Evolutionary conservation across 805 yeast species (phyloP).

Genomic region (Ogataea saltuana): DNA sequence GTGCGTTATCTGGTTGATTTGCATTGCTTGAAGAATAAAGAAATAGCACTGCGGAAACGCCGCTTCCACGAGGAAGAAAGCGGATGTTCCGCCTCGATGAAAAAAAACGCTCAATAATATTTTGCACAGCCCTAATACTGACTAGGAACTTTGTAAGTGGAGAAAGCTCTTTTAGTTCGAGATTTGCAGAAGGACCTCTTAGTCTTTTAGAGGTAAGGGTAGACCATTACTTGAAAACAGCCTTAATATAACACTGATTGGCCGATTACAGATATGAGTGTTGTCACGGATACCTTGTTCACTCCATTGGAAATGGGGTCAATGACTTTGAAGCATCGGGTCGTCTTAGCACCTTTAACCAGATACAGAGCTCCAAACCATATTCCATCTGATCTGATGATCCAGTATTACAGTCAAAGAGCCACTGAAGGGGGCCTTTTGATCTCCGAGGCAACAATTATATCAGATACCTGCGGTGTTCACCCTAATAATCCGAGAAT

Average conservation of each 20-base stretch:
- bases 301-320: constrained; percentile 42
- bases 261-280: too few species aligned
- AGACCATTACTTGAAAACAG: too few species aligned
- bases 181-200: too few species aligned
- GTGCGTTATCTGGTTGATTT: not conserved
- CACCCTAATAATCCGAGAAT: constrained; percentile 23
- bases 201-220: too few species aligned
- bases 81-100: constrained; percentile 9
- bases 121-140: not conserved
- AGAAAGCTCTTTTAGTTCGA: not conserved
- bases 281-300: constrained; percentile 27
- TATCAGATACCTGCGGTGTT: constrained; percentile 29
- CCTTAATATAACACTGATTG: too few species aligned
- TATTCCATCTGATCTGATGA: constrained; percentile 35
- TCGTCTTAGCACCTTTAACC: constrained; percentile 50
- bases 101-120: too few species aligned
- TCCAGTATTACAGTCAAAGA: constrained; percentile 36
- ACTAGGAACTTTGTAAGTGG: too few species aligned
- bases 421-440: constrained; percentile 37
- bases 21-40: too few species aligned
- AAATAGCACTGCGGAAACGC: too few species aligned
- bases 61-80: too few species aligned
- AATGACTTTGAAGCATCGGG: constrained; percentile 37
- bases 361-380: constrained; percentile 39
- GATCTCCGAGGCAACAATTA: constrained; percentile 38